These are phyloP conservation scores for Suhomyces coccinellae DNA, from an alignment of 1,139 yeast genomes.

Conservation along the genomic window DNA sequence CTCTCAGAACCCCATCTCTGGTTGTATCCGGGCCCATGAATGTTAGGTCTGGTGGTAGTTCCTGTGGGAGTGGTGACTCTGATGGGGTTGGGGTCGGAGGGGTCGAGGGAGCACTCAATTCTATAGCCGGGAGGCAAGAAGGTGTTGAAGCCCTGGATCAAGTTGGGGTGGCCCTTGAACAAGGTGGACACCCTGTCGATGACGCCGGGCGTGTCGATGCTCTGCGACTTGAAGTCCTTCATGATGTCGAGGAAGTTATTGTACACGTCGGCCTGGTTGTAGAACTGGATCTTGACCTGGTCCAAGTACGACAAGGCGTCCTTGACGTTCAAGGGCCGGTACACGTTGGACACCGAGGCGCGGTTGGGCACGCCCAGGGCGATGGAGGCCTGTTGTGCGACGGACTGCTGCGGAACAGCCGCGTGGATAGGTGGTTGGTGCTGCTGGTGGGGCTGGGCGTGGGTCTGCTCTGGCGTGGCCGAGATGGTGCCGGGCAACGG, in stretches of 20 bases:
- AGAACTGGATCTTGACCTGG: slow-evolving; percentile 92
- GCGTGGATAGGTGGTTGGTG: slow-evolving; percentile 16
- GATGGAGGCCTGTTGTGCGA: slow-evolving; percentile 14
- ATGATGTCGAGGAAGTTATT: slow-evolving; percentile 94
- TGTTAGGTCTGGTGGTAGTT: slow-evolving; percentile 68
- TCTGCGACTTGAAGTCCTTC: slow-evolving; percentile 97
- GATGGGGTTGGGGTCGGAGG: slow-evolving; percentile 89
- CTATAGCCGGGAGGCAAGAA: slow-evolving; percentile 96
- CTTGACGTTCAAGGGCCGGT: slow-evolving; percentile 90
- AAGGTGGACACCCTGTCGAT: slow-evolving; percentile 90
- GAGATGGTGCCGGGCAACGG: slow-evolving; percentile 26
- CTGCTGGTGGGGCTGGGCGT: slow-evolving; percentile 21
- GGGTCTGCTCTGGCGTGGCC: slow-evolving; percentile 17
- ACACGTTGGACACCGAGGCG: slow-evolving; percentile 50
- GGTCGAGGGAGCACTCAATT: slow-evolving; percentile 87
- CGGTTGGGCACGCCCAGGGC: slow-evolving; percentile 45
- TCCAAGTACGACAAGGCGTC: slow-evolving; percentile 95
- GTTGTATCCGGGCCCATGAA: slow-evolving; percentile 25
- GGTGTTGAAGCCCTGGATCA: slow-evolving; percentile 96
- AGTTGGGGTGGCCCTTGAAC: slow-evolving; percentile 87
- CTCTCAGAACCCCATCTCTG: slow-evolving; percentile 31
- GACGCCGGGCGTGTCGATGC: slow-evolving; percentile 97
- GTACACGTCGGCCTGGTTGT: slow-evolving; percentile 91
- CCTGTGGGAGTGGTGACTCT: slow-evolving; percentile 96
- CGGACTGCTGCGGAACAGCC: slow-evolving; percentile 16